phyloP scores from a whole-genome alignment of 2,329 filamentous ascomycete genomes.

The Lasiodiplodia sp. region DNA sequence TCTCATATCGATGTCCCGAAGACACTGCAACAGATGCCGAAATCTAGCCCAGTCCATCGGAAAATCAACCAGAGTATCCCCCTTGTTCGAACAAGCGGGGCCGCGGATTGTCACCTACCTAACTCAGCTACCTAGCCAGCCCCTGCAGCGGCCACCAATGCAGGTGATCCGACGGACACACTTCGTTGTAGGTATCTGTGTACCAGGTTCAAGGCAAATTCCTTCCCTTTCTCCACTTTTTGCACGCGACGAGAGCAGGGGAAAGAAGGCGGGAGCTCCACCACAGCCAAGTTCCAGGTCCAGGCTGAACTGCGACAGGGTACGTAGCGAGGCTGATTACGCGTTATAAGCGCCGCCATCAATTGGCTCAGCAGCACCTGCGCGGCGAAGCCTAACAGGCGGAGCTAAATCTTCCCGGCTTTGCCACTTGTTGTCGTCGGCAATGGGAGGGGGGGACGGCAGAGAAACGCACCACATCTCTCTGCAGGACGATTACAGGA shows the following conservation, averaged over 20 bases:
- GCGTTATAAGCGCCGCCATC: background rate
- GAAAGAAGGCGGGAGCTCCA: background rate
- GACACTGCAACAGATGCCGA: conserved; percentile 2
- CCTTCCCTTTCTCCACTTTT: background rate
- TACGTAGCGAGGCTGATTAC: background rate
- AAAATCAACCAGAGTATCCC: background rate
- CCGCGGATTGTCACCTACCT: conserved; percentile 9
- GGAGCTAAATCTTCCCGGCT: background rate
- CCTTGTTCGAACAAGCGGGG: background rate
- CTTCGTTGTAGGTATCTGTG: background rate
- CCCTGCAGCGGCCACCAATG: conserved; percentile 19
- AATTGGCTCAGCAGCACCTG: background rate
- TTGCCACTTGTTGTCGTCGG: background rate
- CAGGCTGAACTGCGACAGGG: background rate
- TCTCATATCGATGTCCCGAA: background rate
- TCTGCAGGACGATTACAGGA: background rate
- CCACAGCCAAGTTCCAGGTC: no score
- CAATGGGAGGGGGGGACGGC: background rate
- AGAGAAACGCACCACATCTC: background rate
- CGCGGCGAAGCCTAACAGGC: background rate
- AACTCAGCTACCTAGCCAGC: background rate
- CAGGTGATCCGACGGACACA: background rate
- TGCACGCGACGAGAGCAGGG: background rate
- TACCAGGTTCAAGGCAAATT: background rate
- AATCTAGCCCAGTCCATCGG: background rate